Percentiles rank a stretch among this genome's conserved stretches.
phyloP scores from a whole-genome alignment of 2,329 filamentous ascomycete genomes.

The Chrysoporthe cubensis region DNA sequence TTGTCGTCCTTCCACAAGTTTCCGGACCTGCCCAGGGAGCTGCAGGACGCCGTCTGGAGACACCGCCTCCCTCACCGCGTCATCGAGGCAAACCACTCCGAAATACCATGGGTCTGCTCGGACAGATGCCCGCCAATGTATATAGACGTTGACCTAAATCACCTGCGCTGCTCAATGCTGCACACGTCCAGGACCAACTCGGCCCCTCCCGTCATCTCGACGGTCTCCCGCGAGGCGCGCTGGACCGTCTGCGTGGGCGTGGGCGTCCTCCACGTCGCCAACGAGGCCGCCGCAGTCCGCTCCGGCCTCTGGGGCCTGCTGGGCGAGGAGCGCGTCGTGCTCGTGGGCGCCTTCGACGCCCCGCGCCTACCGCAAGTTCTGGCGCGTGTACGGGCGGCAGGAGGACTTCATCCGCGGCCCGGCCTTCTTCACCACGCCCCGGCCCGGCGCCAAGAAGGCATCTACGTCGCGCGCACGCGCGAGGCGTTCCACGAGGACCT shows the following conservation, averaged over 20 bases:
- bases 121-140: too few relatives aligned
- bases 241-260: not conserved
- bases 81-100: not conserved
- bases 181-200: not conserved
- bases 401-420: not conserved
- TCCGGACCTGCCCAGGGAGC: not conserved
- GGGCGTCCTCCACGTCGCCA: slow-evolving; percentile 6
- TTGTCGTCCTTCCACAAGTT: not conserved
- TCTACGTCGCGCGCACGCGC: too few relatives aligned
- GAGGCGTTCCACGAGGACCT: too few relatives aligned
- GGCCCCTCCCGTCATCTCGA: slow-evolving; percentile 3
- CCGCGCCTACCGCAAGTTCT: not conserved
- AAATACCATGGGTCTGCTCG: not conserved
- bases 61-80: not conserved
- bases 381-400: not conserved
- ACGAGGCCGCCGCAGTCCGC: not conserved
- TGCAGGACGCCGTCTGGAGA: not conserved
- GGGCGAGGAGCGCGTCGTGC: slow-evolving; percentile 16
- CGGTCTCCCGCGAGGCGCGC: slow-evolving; percentile 16
- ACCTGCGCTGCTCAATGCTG: not conserved
- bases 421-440: not conserved
- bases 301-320: slow-evolving; percentile 14
- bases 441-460: too few relatives aligned
- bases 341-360: slow-evolving; percentile 12
- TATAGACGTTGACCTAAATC: too few relatives aligned